Percentiles rank a stretch among this genome's conserved stretches.
phyloP scores from a whole-genome alignment of 441 rosid species.

The Erodium chrysanthum region DNA sequence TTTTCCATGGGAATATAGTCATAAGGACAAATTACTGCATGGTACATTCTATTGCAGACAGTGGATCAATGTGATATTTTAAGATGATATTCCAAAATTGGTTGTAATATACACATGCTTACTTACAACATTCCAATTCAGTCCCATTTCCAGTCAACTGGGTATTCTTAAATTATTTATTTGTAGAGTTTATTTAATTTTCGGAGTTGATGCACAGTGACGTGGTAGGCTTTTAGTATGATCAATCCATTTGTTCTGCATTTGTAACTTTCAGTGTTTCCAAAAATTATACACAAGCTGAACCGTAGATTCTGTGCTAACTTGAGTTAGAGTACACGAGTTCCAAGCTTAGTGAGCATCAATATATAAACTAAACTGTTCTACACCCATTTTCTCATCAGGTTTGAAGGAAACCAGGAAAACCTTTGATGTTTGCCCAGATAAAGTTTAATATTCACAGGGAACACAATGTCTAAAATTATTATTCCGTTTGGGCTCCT shows the following conservation, averaged over 20 bases:
- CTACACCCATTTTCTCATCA: constrained; percentile 27
- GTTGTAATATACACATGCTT: background rate
- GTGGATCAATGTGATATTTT: background rate
- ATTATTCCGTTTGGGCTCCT: constrained; percentile 90
- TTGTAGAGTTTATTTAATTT: background rate
- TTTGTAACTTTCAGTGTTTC: background rate
- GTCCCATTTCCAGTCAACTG: background rate
- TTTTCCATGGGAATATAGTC: background rate
- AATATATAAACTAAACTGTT: constrained; percentile 11
- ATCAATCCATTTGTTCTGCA: background rate
- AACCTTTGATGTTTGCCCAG: constrained; percentile 86
- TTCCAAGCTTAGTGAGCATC: constrained; percentile 15
- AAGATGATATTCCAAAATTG: background rate
- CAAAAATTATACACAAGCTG: background rate
- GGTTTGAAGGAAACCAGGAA: constrained; percentile 92
- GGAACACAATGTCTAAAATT: constrained; percentile 29
- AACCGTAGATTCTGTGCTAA: background rate
- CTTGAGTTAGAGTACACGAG: background rate
- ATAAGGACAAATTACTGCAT: background rate
- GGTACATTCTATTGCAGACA: too few relatives aligned
- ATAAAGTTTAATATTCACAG: constrained; percentile 32
- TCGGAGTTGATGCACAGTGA: background rate
- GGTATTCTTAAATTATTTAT: background rate
- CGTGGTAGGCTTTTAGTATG: too few relatives aligned
- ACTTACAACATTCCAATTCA: background rate